Evolutionary conservation across 129 eudicot species (phyloP).

Genomic region (Smallanthus sonchifolius): DNA sequence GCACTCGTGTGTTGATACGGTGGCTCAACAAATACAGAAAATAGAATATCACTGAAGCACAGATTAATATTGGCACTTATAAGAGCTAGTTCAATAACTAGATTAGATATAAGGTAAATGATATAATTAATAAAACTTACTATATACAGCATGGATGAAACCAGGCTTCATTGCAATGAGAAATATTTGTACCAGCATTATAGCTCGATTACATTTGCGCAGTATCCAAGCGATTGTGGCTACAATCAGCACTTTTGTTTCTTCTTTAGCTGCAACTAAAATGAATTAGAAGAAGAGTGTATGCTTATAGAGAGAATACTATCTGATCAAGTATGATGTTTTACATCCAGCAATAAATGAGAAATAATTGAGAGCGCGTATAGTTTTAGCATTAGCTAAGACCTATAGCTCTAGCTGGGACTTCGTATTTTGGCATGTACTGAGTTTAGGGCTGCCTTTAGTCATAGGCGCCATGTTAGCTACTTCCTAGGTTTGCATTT

Average conservation of each 20-base stretch:
- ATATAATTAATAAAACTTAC: slow-evolving; percentile 43
- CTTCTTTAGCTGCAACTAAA: slow-evolving; percentile 67
- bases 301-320: slow-evolving; percentile 15
- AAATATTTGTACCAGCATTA: slow-evolving; percentile 75
- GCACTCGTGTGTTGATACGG: slow-evolving; percentile 55
- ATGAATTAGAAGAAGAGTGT: background rate
- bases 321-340: background rate
- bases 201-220: slow-evolving; percentile 84
- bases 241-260: slow-evolving; percentile 84
- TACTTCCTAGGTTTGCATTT: too few relatives aligned
- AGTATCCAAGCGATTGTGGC: slow-evolving; percentile 96
- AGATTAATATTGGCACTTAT: slow-evolving; percentile 19
- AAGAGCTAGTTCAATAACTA: slow-evolving; percentile 6
- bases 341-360: slow-evolving; percentile 6
- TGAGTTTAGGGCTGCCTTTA: too few relatives aligned
- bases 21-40: slow-evolving; percentile 85
- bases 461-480: too few relatives aligned
- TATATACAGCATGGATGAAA: slow-evolving; percentile 87
- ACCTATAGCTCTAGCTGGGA: too few relatives aligned
- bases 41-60: slow-evolving; percentile 91
- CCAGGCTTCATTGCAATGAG: slow-evolving; percentile 96
- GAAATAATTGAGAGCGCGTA: background rate
- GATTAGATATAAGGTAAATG: background rate
- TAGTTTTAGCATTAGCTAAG: too few relatives aligned
- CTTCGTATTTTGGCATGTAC: too few relatives aligned